Evolutionary conservation across 495 filamentous ascomycete species (phyloP).

Genomic region (Tetracladium marchalianum): DNA sequence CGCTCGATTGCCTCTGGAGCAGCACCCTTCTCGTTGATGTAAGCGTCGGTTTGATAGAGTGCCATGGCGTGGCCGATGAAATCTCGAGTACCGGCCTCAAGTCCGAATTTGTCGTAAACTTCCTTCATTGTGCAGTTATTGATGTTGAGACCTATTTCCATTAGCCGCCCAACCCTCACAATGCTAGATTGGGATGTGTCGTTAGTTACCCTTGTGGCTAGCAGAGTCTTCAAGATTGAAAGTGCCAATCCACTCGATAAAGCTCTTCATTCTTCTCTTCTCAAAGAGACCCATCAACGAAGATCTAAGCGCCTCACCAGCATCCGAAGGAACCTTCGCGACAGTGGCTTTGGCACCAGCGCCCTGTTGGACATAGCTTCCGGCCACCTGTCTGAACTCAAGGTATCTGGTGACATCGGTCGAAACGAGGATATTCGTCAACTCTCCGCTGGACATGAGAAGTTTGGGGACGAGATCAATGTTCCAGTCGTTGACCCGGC

Average conservation of each 20-base stretch:
- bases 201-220: constrained; percentile 73
- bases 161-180: background rate
- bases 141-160: constrained; percentile 65
- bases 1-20: constrained; percentile 84
- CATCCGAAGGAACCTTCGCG: constrained; percentile 93
- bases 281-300: constrained; percentile 96
- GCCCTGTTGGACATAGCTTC: constrained; percentile 92
- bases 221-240: constrained; percentile 77
- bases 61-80: constrained; percentile 99
- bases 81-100: constrained; percentile 85
- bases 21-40: constrained; percentile 60
- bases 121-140: constrained; percentile 80
- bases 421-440: constrained; percentile 94
- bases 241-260: constrained; percentile 91
- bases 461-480: constrained; percentile 97
- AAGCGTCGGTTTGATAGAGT: constrained; percentile 79
- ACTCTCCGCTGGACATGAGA: constrained; percentile 94
- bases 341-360: constrained; percentile 72
- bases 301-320: constrained; percentile 80
- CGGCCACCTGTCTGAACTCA: constrained; percentile 97
- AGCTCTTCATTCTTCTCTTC: constrained; percentile 92
- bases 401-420: constrained; percentile 97
- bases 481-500: constrained; percentile 97
- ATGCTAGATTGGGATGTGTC: background rate
- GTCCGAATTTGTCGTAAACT: constrained; percentile 92